phyloP scores from a whole-genome alignment of 1,139 yeast genomes.

The Chernovozyma sophiae-reginae region DNA sequence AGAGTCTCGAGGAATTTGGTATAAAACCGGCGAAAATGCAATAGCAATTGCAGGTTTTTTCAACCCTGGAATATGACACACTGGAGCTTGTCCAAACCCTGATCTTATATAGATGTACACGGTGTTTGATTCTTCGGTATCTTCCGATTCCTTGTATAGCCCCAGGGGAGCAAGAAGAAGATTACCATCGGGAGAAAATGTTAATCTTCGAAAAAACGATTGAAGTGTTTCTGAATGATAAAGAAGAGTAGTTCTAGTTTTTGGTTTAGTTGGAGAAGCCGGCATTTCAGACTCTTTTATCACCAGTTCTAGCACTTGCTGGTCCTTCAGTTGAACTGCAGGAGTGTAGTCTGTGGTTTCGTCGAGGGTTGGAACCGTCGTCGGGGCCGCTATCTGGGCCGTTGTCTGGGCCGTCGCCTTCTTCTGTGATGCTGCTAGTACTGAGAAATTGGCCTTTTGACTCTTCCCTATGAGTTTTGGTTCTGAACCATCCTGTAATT shows the following conservation, averaged over 20 bases:
- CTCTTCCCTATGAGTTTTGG: slow-evolving; percentile 3
- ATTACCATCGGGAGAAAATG: slow-evolving; percentile 88
- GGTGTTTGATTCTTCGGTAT: slow-evolving; percentile 48
- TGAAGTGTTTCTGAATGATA: slow-evolving; percentile 86
- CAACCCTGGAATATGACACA: slow-evolving; percentile 74
- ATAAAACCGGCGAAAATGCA: slow-evolving; percentile 67
- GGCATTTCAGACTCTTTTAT: slow-evolving; percentile 18
- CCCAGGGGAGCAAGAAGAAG: slow-evolving; percentile 84
- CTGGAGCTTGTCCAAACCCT: slow-evolving; percentile 64
- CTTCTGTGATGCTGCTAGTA: background rate
- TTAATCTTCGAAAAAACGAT: slow-evolving; percentile 80
- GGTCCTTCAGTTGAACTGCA: background rate
- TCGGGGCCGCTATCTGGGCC: background rate
- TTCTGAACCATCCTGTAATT: slow-evolving; percentile 19
- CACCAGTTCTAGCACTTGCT: background rate
- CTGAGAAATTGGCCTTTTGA: slow-evolving; percentile 2
- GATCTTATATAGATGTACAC: slow-evolving; percentile 74
- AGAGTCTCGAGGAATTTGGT: slow-evolving; percentile 26
- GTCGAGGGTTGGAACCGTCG: slow-evolving; percentile 1
- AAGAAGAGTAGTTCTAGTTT: slow-evolving; percentile 36
- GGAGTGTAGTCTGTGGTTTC: background rate
- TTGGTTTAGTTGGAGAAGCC: slow-evolving; percentile 8
- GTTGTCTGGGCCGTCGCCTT: background rate
- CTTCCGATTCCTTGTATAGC: slow-evolving; percentile 36
- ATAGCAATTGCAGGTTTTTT: slow-evolving; percentile 82